These are phyloP conservation scores for Calonectria naviculata DNA, from an alignment of 2,329 filamentous ascomycete species.

Conservation along the genomic window DNA sequence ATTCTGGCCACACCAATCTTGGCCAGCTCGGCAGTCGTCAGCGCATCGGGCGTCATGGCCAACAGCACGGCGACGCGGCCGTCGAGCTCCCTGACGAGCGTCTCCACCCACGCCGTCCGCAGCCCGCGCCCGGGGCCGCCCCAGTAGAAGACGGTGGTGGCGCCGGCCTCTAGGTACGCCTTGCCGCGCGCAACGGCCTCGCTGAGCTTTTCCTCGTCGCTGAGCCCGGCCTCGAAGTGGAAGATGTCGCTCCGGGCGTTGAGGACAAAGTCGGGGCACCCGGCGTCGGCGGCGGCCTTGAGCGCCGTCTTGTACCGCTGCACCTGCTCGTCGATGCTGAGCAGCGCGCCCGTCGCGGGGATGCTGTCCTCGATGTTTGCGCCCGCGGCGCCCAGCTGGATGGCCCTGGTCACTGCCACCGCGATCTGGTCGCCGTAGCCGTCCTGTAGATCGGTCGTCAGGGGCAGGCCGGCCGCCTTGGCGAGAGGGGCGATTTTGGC, in stretches of 20 bases:
- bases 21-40: slow-evolving; percentile 57
- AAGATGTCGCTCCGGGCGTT: slow-evolving; percentile 70
- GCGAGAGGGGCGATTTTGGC: slow-evolving; percentile 56
- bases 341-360: slow-evolving; percentile 47
- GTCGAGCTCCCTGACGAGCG: slow-evolving; percentile 58
- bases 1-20: slow-evolving; percentile 65
- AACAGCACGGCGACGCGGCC: slow-evolving; percentile 62
- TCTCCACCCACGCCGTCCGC: slow-evolving; percentile 56
- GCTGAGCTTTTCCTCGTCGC: slow-evolving; percentile 50
- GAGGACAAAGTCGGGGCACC: slow-evolving; percentile 65
- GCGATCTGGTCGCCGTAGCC: slow-evolving; percentile 63
- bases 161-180: slow-evolving; percentile 68
- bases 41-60: slow-evolving; percentile 46
- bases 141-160: slow-evolving; percentile 71
- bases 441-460: slow-evolving; percentile 71
- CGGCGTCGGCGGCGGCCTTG: slow-evolving; percentile 54
- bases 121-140: slow-evolving; percentile 58
- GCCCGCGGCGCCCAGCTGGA: slow-evolving; percentile 65
- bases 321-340: slow-evolving; percentile 57
- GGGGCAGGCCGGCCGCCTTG: slow-evolving; percentile 53
- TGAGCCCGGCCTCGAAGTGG: slow-evolving; percentile 40
- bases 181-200: slow-evolving; percentile 65
- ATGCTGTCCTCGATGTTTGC: slow-evolving; percentile 69
- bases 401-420: slow-evolving; percentile 55
- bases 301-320: slow-evolving; percentile 57